phyloP scores from a whole-genome alignment of 2,329 filamentous ascomycete genomes.

The Sclerotinia glacialis region DNA sequence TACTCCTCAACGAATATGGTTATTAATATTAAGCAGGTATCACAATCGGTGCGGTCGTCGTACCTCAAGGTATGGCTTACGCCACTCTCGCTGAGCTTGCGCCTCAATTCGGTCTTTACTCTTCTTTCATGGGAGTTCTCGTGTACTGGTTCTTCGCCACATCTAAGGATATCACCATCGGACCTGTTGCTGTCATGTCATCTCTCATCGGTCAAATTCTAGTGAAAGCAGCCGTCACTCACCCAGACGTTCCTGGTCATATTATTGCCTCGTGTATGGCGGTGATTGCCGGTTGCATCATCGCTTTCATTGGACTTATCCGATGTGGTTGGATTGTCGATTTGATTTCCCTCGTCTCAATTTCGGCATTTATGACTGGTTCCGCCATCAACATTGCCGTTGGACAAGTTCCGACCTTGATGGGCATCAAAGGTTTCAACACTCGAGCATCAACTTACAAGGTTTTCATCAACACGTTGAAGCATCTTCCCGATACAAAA shows the following conservation, averaged over 20 bases:
- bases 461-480: slow-evolving; percentile 80
- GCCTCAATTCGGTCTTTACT: slow-evolving; percentile 83
- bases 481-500: slow-evolving; percentile 62
- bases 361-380: slow-evolving; percentile 95
- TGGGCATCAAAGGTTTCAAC: slow-evolving; percentile 70
- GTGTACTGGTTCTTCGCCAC: slow-evolving; percentile 98
- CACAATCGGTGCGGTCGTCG: slow-evolving; percentile 72
- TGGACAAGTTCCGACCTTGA: slow-evolving; percentile 77
- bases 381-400: slow-evolving; percentile 85
- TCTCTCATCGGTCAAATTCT: slow-evolving; percentile 85
- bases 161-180: slow-evolving; percentile 97
- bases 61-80: slow-evolving; percentile 98
- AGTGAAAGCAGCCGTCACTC: slow-evolving; percentile 53
- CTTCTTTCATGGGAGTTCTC: slow-evolving; percentile 92
- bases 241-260: slow-evolving; percentile 59
- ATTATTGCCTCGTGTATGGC: slow-evolving; percentile 76
- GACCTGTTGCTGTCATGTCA: slow-evolving; percentile 95
- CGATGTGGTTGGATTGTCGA: slow-evolving; percentile 89
- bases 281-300: slow-evolving; percentile 73
- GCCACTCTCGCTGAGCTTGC: slow-evolving; percentile 77
- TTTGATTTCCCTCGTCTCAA: slow-evolving; percentile 83
- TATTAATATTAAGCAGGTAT: slow-evolving; percentile 48
- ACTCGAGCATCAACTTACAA: slow-evolving; percentile 75
- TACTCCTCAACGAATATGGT: background rate
- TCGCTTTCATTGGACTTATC: slow-evolving; percentile 73